phyloP scores from a whole-genome alignment of 2,329 filamentous ascomycete genomes.

The Harringtonia aguacate region DNA sequence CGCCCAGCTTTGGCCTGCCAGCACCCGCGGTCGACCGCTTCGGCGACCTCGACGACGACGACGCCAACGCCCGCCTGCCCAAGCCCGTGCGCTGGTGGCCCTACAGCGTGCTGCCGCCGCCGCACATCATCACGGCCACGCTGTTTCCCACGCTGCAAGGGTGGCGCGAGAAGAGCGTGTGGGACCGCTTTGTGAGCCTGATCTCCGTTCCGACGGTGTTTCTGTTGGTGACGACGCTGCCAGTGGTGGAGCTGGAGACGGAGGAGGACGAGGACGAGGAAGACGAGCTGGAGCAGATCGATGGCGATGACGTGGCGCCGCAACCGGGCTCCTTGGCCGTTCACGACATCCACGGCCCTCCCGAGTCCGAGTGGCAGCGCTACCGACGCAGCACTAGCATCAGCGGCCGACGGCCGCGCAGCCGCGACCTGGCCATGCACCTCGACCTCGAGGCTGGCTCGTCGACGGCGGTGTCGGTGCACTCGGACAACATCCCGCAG shows the following conservation, averaged over 20 bases:
- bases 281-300: constrained; percentile 26
- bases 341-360: constrained; percentile 16
- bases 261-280: constrained; percentile 42
- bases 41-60: constrained; percentile 24
- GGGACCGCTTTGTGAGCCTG: constrained; percentile 71
- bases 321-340: no score
- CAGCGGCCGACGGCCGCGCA: background rate
- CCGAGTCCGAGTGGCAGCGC: constrained; percentile 48
- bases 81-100: constrained; percentile 69
- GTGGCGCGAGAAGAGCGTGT: constrained; percentile 74
- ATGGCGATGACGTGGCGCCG: constrained; percentile 13
- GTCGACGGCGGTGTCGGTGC: background rate
- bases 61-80: constrained; percentile 22
- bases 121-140: constrained; percentile 58
- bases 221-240: constrained; percentile 77
- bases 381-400: constrained; percentile 36
- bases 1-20: constrained; percentile 46
- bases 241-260: constrained; percentile 69
- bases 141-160: constrained; percentile 79
- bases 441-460: background rate
- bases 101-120: constrained; percentile 59
- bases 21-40: constrained; percentile 31
- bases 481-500: background rate
- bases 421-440: background rate
- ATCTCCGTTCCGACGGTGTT: constrained; percentile 87